Conservation (phyloP, 805 yeast genomes). For the Candida stauntonica region DNA sequence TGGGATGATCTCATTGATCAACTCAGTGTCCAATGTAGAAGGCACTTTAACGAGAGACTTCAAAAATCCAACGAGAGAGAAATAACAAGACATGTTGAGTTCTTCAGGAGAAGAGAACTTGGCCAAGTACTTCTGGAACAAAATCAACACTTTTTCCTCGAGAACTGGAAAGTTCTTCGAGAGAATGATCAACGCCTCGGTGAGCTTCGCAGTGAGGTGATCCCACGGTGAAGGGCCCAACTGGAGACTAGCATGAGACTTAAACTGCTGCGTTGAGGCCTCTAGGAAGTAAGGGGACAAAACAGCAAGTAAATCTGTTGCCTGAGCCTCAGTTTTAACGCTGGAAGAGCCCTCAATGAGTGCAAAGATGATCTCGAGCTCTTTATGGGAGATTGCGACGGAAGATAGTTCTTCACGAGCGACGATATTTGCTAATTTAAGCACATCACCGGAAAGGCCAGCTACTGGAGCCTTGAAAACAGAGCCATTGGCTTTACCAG, state of each 20-base stretch:
- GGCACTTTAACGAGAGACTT: slow-evolving; percentile 27
- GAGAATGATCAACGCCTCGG: slow-evolving; percentile 28
- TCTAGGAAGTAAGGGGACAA: slow-evolving; percentile 45
- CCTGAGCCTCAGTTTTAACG: slow-evolving; percentile 34
- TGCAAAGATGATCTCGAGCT: slow-evolving; percentile 51
- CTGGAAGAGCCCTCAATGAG: slow-evolving; percentile 31
- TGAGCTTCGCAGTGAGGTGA: slow-evolving; percentile 31
- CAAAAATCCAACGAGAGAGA: slow-evolving; percentile 36
- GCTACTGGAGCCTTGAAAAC: not conserved
- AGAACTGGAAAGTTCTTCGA: slow-evolving; percentile 28
- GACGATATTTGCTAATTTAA: slow-evolving; percentile 19
- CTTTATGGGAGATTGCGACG: slow-evolving; percentile 38
- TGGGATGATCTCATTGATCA: slow-evolving; percentile 24
- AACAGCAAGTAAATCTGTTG: slow-evolving; percentile 35
- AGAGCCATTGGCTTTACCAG: not conserved
- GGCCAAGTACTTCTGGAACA: slow-evolving; percentile 27
- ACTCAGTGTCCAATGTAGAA: slow-evolving; percentile 20
- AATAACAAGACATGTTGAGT: slow-evolving; percentile 21
- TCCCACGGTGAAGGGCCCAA: slow-evolving; percentile 38
- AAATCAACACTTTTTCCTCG: slow-evolving; percentile 11
- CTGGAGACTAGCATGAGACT: slow-evolving; percentile 32
- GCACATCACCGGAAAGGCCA: slow-evolving; percentile 17
- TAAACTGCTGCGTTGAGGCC: slow-evolving; percentile 46
- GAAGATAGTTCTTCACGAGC: slow-evolving; percentile 16
- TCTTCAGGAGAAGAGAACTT: slow-evolving; percentile 13